These are phyloP conservation scores for Bathelium albidoporum DNA, from an alignment of 495 filamentous ascomycete species.

Conservation along the genomic window DNA sequence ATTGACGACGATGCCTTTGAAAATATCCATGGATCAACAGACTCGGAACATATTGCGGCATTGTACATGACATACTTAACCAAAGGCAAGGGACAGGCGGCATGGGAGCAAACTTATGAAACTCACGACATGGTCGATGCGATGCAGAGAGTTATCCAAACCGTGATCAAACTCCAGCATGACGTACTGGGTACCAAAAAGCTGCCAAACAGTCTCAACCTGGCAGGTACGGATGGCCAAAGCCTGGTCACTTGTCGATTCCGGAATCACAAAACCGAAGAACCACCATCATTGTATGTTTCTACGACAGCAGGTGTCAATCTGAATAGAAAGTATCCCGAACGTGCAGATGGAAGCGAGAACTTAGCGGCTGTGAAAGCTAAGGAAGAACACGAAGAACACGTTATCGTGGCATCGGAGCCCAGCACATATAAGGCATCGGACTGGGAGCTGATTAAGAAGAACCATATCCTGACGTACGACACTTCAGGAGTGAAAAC, in stretches of 20 bases:
- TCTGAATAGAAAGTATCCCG: slow-evolving; percentile 39
- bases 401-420: slow-evolving; percentile 43
- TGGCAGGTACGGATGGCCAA: slow-evolving; percentile 33
- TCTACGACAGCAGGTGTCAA: slow-evolving; percentile 37
- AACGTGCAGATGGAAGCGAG: slow-evolving; percentile 31
- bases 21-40: slow-evolving; percentile 38
- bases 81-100: slow-evolving; percentile 15
- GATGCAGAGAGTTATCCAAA: slow-evolving; percentile 32
- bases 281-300: slow-evolving; percentile 41
- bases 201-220: slow-evolving; percentile 35
- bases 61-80: slow-evolving; percentile 41
- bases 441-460: slow-evolving; percentile 39
- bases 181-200: slow-evolving; percentile 27
- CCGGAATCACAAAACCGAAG: slow-evolving; percentile 37
- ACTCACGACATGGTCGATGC: slow-evolving; percentile 32
- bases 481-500: not conserved
- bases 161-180: slow-evolving; percentile 35
- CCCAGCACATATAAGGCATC: slow-evolving; percentile 38
- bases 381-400: slow-evolving; percentile 34
- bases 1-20: slow-evolving; percentile 36
- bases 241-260: slow-evolving; percentile 37
- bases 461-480: slow-evolving; percentile 26
- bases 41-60: slow-evolving; percentile 42
- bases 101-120: slow-evolving; percentile 34
- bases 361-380: slow-evolving; percentile 20